Base-by-base conservation (phyloP, 2,329 filamentous ascomycete genomes). In the Alternaria postmessia region DNA sequence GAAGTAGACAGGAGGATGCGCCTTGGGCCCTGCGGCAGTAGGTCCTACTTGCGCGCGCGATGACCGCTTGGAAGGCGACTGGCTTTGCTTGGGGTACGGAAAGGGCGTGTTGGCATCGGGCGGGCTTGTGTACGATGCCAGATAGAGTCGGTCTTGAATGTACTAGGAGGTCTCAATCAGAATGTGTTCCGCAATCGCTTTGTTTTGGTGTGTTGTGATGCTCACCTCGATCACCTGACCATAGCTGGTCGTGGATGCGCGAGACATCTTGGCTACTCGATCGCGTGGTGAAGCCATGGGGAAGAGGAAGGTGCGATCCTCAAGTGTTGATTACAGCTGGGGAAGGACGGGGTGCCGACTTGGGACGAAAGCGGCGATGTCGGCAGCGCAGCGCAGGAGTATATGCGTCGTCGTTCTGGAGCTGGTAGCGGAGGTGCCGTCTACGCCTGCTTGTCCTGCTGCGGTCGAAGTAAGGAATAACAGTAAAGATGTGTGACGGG, bases 171-270 rank as follows among this genome's bases (percentile, higher is more conserved):
- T 32, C 14, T 36, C 34, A 24, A 53, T 72, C 46, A 65, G 64
- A 51, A 61, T 34, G 39, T 30, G 48, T 20, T 38, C n/a, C 42
- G 53, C 44, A n/a, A 47, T 56, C 51, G 67, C 64, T 55, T 64
- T 72, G 66, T 71, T 72, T 65, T 67, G 68, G 59, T 61, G 54
- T 69, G 65, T 66, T 67, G 62, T 66, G 66, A 87, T 57, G 73
- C 97, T 96, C 81, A 97, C 97, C 84, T 97, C 94, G 77, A 97
- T 94, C 72, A 97, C 89, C 83, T 96, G 92, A 64, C 92, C 93
- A 82, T 92, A 87, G 80, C 88, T 91, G 56, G 72, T 81, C 57
- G 72, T 63, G 55, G 67, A 69, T 34, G 71, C 65, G 62, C 73
- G 74, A 63, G 75, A 67, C 72, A 75, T 73, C 55, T 61, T 73